These are phyloP conservation scores for Oehlia diaphana DNA, from an alignment of 192 early-diverging fungal species.

Conservation along the genomic window DNA sequence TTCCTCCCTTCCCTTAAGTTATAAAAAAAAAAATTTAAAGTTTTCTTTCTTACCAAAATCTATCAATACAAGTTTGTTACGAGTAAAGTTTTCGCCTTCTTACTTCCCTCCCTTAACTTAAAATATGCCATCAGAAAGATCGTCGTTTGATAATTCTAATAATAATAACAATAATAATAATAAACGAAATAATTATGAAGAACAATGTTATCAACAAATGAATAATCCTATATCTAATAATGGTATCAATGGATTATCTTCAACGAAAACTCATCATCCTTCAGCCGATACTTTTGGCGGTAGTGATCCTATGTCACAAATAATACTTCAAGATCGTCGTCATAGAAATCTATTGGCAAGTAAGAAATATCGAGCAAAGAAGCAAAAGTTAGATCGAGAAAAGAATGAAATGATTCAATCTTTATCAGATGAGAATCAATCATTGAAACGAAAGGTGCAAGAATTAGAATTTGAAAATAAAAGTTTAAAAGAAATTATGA, in stretches of 20 bases:
- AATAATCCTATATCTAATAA: too few relatives aligned
- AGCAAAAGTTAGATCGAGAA: background rate
- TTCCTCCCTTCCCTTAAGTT: too few relatives aligned
- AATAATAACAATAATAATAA: too few relatives aligned
- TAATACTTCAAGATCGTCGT: slow-evolving; percentile 19
- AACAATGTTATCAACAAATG: too few relatives aligned
- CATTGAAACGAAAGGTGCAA: background rate
- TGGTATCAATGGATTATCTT: background rate
- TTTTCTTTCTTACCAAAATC: too few relatives aligned
- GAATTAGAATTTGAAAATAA: background rate
- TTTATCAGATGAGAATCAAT: background rate
- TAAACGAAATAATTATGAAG: too few relatives aligned
- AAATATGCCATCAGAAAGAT: background rate
- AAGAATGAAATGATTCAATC: background rate
- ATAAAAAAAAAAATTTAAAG: too few relatives aligned
- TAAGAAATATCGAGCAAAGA: slow-evolving; percentile 19
- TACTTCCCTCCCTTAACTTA: too few relatives aligned
- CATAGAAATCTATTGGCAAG: slow-evolving; percentile 6
- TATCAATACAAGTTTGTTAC: too few relatives aligned
- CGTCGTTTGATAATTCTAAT: background rate
- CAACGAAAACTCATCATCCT: background rate
- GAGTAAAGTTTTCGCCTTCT: too few relatives aligned
- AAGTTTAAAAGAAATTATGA: background rate
- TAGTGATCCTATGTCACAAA: background rate
- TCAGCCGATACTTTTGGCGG: too few relatives aligned